These are phyloP conservation scores for Vitis hybrid DNA, from an alignment of 177 flowering plant genomes.

Conservation along the genomic window DNA sequence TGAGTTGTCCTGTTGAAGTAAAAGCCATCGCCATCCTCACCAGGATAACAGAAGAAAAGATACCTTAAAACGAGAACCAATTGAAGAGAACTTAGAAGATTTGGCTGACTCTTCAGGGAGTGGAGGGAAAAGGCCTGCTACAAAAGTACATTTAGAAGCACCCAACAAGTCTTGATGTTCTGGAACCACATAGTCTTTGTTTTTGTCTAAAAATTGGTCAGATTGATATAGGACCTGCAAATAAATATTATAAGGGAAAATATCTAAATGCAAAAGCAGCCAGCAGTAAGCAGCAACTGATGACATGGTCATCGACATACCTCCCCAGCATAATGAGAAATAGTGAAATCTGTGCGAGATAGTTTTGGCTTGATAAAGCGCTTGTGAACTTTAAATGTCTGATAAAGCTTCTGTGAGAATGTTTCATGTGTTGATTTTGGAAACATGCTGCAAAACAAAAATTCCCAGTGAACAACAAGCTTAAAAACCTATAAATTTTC, in stretches of 20 bases:
- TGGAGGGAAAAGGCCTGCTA: constrained; percentile 68
- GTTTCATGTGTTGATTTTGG: constrained; percentile 62
- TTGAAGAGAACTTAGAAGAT: constrained; percentile 75
- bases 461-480: background rate
- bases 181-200: constrained; percentile 76
- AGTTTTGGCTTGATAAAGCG: constrained; percentile 53
- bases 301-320: constrained; percentile 17
- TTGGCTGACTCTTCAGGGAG: constrained; percentile 60
- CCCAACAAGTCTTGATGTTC: constrained; percentile 68
- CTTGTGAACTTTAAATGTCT: constrained; percentile 47
- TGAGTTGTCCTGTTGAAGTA: background rate
- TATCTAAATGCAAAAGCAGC: background rate
- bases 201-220: constrained; percentile 74
- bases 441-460: constrained; percentile 41
- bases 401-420: constrained; percentile 48
- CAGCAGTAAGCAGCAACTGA: background rate
- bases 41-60: constrained; percentile 4
- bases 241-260: background rate
- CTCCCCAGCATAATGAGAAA: constrained; percentile 62
- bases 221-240: constrained; percentile 71
- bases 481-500: background rate
- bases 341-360: constrained; percentile 50
- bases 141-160: constrained; percentile 67
- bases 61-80: constrained; percentile 80
- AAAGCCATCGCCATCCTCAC: background rate